Evolutionary conservation across 306 rosid genomes (phyloP).

Genomic region (Herpetospermum pedunculosum): DNA sequence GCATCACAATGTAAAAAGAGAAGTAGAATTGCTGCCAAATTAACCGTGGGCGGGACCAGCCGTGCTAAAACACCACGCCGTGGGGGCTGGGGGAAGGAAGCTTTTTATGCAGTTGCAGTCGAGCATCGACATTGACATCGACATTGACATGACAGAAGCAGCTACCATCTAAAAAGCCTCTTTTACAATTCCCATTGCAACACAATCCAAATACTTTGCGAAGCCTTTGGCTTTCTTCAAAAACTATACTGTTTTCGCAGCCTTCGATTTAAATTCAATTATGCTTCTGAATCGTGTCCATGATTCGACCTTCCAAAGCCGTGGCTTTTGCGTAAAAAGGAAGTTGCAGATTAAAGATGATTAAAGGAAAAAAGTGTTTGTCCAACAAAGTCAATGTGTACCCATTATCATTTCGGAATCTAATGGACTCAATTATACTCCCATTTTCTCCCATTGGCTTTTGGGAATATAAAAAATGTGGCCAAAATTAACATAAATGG

Average conservation of each 20-base stretch:
- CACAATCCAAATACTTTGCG: neutral
- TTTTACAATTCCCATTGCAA: neutral
- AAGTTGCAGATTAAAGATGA: neutral
- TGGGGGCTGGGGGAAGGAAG: neutral
- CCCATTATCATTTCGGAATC: neutral
- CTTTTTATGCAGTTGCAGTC: too few species aligned
- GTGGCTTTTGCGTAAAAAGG: constrained; percentile 6
- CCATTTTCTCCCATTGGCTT: neutral
- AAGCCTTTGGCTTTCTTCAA: neutral
- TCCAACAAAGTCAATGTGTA: neutral
- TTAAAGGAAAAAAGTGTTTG: neutral
- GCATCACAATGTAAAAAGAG: neutral
- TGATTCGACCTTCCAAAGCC: neutral
- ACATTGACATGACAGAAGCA: neutral
- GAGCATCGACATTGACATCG: too few species aligned
- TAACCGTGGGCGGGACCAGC: neutral
- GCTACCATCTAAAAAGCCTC: constrained; percentile 4
- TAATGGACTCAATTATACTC: neutral
- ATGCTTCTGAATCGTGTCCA: neutral
- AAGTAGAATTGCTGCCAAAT: neutral
- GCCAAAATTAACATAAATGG: too few species aligned
- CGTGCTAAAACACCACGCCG: neutral
- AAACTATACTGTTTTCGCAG: neutral
- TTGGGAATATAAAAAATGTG: neutral
- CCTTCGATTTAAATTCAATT: neutral